Evolutionary conservation across 2,329 filamentous ascomycete genomes (phyloP), one percentile per base, ranked within the genome.

Genomic region (Ascochyta pisi): DNA sequence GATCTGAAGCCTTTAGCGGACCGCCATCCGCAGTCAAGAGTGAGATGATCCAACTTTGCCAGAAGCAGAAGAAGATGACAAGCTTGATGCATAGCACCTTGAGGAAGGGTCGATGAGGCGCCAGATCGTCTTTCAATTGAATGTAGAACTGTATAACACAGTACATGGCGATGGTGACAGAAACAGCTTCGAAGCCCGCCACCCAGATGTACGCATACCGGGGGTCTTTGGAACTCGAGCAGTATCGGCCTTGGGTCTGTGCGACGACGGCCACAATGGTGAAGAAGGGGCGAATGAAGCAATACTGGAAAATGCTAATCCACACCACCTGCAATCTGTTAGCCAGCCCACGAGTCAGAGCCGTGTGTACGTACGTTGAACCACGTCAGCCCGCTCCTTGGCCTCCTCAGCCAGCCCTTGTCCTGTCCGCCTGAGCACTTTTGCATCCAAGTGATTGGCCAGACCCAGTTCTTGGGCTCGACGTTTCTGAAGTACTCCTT

Each of bases 31-130:
- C 77, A 16, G 84, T 84, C 19, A 89, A 77, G 55, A 89, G 80
- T 19, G 82, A 86, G 62, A 90, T 86, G 47, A 86, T 64, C 66
- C 83, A 64, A 31, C 61, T 70, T 70, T 96, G 92, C 92, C 92
- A 96, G 76, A 96, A 96, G 33, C 89, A 92, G 64, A 96, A 83
- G 80, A 96, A 96, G 68, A 96, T 92, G 69, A 96, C 91, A 26
- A 96, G 83, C 76, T 96, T 96, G 77, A 96, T 95, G 68, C 91
- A 89, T 19, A 92, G 71, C 24, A 96, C 87, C 76, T 96, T 96
- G 62, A 94, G 76, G 63, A 94, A 89, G 0, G 91, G 89, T 16
- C 79, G 82, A 70, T 96, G 85, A 50, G 88, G 83, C 7, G 83
- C 81, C 24, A 96, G 82, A 55, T 90, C 85, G 1, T 82, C 77